phyloP scores from a whole-genome alignment of 176 grass and related monocot species.

The Cenchrus americanus region DNA sequence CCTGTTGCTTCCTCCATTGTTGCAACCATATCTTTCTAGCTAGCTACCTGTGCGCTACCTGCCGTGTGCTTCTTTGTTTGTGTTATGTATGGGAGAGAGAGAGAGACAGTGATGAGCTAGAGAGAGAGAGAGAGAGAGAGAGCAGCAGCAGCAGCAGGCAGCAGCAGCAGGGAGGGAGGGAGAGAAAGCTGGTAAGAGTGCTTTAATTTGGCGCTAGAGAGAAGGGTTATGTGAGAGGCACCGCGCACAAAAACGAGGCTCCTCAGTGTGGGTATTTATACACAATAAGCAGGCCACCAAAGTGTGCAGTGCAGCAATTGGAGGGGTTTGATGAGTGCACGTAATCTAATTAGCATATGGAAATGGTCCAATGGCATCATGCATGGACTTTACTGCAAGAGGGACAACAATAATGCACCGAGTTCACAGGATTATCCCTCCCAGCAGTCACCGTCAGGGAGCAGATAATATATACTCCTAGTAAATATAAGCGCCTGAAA shows the following conservation, averaged over 20 bases:
- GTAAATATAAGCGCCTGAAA: too few species aligned
- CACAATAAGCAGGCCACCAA: slow-evolving; percentile 6
- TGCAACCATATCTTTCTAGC: not conserved
- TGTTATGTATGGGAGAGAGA: not conserved
- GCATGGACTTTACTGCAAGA: not conserved
- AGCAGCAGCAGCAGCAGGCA: too few species aligned
- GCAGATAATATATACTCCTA: too few species aligned
- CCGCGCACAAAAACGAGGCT: slow-evolving; percentile 11
- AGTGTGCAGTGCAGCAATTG: not conserved
- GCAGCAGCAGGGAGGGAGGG: too few species aligned
- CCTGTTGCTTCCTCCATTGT: slow-evolving; percentile 58
- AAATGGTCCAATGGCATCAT: not conserved
- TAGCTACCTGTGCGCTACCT: not conserved
- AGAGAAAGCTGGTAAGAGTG: too few species aligned
- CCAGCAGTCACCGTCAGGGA: too few species aligned
- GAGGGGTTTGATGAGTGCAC: slow-evolving; percentile 34
- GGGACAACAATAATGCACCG: not conserved
- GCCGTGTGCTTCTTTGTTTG: not conserved
- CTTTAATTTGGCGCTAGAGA: not conserved
- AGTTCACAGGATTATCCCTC: not conserved
- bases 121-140: not conserved
- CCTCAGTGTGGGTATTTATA: slow-evolving; percentile 40
- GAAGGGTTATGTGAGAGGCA: not conserved
- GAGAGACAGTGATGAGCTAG: too few species aligned
- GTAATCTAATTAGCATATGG: not conserved